Evolutionary conservation across 345 rosid species (phyloP).

Genomic region (Erucastrum elatum): DNA sequence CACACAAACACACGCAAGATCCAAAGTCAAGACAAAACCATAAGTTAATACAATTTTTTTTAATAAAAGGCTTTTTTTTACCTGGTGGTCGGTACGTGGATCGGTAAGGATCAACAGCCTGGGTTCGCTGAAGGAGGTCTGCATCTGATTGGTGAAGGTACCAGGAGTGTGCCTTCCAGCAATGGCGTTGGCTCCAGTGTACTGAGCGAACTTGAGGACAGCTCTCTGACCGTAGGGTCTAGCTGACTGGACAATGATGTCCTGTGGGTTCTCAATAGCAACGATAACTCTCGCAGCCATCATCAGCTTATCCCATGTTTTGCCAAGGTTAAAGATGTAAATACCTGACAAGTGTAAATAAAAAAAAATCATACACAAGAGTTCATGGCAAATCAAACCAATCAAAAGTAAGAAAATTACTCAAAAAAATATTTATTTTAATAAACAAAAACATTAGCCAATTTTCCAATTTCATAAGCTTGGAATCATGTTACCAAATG

Average conservation of each 20-base stretch:
- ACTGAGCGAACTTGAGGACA: conserved; percentile 84
- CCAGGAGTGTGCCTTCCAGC: conserved; percentile 99
- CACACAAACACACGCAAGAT: background rate
- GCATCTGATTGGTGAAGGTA: conserved; percentile 93
- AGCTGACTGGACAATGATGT: conserved; percentile 94
- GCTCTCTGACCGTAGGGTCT: conserved; percentile 99
- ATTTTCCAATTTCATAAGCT: background rate
- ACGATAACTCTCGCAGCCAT: conserved; percentile 88
- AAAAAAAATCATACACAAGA: background rate
- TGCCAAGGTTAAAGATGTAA: conserved; percentile 84
- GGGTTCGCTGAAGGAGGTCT: conserved; percentile 88
- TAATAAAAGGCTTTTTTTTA: conserved; percentile 1
- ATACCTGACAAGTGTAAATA: conserved; percentile 50
- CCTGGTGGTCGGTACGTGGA: conserved; percentile 98
- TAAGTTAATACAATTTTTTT: background rate
- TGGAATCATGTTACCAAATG: background rate
- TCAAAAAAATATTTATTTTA: background rate
- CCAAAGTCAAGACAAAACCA: background rate
- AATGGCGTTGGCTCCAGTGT: conserved; percentile 89
- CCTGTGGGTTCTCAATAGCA: conserved; percentile 80
- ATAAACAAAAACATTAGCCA: background rate
- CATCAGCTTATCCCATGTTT: conserved; percentile 87
- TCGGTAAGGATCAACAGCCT: conserved; percentile 87
- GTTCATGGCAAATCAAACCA: background rate
- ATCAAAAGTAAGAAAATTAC: background rate